Evolutionary conservation across 352 stramenopile genomes (phyloP).

Genomic region (Paralagenidium karlingii): DNA sequence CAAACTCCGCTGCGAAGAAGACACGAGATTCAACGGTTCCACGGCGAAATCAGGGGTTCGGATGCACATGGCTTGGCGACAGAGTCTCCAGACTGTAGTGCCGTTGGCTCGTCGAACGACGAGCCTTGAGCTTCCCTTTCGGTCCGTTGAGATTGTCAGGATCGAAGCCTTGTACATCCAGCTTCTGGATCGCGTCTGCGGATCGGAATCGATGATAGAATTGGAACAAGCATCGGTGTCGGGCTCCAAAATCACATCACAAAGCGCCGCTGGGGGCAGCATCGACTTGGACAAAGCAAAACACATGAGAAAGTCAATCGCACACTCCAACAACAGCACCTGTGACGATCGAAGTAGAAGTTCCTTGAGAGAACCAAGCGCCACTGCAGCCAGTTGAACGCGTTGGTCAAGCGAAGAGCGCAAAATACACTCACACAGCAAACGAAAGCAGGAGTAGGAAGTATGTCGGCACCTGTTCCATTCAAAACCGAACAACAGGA

Average conservation of each 20-base stretch:
- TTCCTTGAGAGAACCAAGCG: constrained; percentile 42
- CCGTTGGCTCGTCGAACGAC: constrained; percentile 37
- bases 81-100: constrained; percentile 36
- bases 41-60: too few relatives aligned
- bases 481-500: constrained; percentile 43
- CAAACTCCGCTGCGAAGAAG: too few relatives aligned
- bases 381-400: constrained; percentile 21
- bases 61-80: too few relatives aligned
- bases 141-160: constrained; percentile 28
- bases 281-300: constrained; percentile 46
- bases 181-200: constrained; percentile 15
- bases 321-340: constrained; percentile 38
- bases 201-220: too few relatives aligned
- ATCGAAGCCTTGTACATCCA: constrained; percentile 45
- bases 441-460: constrained; percentile 42
- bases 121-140: constrained; percentile 14
- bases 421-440: constrained; percentile 53
- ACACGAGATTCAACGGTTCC: too few relatives aligned
- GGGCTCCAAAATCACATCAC: constrained; percentile 2
- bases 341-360: constrained; percentile 17
- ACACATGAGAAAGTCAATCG: constrained; percentile 71
- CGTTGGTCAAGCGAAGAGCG: constrained; percentile 24
- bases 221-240: too few relatives aligned
- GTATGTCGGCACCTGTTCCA: constrained; percentile 40
- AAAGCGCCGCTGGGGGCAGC: constrained; percentile 19